A percentile compares a stretch with the other conserved stretches of the same genome.
These are phyloP conservation scores for Pleodorina starrii DNA, from an alignment of 139 green algal genomes.

Conservation along the genomic window DNA sequence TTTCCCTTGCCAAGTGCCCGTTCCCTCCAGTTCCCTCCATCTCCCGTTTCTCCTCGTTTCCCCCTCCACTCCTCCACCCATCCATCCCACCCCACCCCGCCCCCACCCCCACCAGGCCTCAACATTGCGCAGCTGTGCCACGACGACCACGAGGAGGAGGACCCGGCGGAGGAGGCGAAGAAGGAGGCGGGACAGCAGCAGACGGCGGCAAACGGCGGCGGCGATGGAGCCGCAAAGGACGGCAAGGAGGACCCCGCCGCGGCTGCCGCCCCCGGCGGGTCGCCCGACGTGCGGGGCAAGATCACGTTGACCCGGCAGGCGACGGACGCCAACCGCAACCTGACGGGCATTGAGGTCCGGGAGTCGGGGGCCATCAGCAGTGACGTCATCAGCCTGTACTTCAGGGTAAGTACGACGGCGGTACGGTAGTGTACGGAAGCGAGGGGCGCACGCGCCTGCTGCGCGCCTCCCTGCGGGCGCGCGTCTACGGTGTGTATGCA, in stretches of 20 bases:
- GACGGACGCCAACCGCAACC: constrained; percentile 52
- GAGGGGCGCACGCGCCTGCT: no score
- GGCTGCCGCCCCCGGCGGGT: not conserved
- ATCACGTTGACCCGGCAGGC: constrained; percentile 41
- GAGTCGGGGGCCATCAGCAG: constrained; percentile 71
- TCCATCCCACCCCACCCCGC: no score
- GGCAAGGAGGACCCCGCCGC: not conserved
- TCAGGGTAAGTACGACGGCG: constrained; percentile 56
- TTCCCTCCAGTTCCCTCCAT: no score
- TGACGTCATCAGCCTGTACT: constrained; percentile 72
- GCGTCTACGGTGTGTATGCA: no score
- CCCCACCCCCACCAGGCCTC: no score
- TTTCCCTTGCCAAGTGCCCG: no score
- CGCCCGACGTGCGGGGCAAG: constrained; percentile 11
- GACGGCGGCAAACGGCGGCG: not conserved
- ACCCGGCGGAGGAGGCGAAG: not conserved
- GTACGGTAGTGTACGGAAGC: no score
- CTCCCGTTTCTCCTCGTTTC: no score
- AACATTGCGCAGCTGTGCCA: constrained; percentile 74
- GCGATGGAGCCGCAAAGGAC: not conserved
- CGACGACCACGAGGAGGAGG: constrained; percentile 56
- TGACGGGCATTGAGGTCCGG: constrained; percentile 77
- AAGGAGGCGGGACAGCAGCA: not conserved
- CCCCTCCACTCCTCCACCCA: no score
- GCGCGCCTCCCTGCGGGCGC: no score